Evolutionary conservation across 2,329 filamentous ascomycete genomes (phyloP).

Genomic region (Monosporascus sp.): DNA sequence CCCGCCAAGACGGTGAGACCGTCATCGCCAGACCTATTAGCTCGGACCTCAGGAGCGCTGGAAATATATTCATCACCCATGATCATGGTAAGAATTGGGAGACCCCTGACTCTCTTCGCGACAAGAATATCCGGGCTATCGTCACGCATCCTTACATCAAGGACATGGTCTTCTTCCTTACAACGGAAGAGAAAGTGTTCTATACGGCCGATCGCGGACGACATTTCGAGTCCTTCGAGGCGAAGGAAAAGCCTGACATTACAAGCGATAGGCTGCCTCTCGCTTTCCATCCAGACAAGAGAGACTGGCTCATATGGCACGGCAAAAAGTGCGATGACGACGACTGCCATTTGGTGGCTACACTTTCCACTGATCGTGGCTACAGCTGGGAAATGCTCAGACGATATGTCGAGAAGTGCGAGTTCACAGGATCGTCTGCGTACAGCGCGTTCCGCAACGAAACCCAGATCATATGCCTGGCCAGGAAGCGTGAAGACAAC

Average conservation of each 20-base stretch:
- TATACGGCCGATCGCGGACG: slow-evolving; percentile 79
- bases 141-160: slow-evolving; percentile 75
- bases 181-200: slow-evolving; percentile 57
- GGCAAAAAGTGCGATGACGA: slow-evolving; percentile 62
- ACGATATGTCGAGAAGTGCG: slow-evolving; percentile 72
- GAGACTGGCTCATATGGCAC: slow-evolving; percentile 90
- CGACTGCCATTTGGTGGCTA: slow-evolving; percentile 67
- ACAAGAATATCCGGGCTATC: slow-evolving; percentile 64
- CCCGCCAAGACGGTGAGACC: slow-evolving; percentile 64
- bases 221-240: slow-evolving; percentile 67
- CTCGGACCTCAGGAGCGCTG: slow-evolving; percentile 41
- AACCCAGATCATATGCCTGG: slow-evolving; percentile 57
- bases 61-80: slow-evolving; percentile 66
- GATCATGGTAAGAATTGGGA: slow-evolving; percentile 90
- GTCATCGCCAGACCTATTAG: slow-evolving; percentile 49
- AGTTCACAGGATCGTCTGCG: slow-evolving; percentile 69
- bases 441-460: slow-evolving; percentile 43
- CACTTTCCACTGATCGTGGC: slow-evolving; percentile 73
- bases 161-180: slow-evolving; percentile 83
- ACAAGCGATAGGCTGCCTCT: slow-evolving; percentile 41
- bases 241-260: slow-evolving; percentile 48
- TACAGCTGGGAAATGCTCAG: slow-evolving; percentile 71
- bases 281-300: slow-evolving; percentile 76
- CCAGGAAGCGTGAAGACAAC: slow-evolving; percentile 59
- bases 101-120: slow-evolving; percentile 54